These are phyloP conservation scores for Sherardia arvensis DNA, from an alignment of 257 asterid genomes.

Conservation along the genomic window DNA sequence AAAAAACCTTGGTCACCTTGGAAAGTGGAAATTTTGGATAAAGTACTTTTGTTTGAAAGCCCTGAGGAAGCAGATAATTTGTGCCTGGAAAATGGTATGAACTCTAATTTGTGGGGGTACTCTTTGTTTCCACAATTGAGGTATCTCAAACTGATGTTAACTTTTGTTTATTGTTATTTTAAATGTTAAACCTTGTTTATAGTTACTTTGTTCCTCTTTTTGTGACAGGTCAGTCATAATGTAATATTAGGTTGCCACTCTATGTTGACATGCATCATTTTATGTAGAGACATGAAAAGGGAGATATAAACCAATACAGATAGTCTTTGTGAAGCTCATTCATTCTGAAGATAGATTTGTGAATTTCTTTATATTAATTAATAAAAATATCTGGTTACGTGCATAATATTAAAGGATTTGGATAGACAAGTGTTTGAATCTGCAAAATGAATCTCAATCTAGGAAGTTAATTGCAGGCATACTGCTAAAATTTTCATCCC, in stretches of 20 bases:
- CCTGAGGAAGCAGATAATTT: slow-evolving; percentile 78
- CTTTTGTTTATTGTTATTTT: not conserved
- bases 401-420: not conserved
- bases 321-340: too few relatives aligned
- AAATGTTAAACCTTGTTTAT: not conserved
- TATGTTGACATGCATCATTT: not conserved
- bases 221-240: not conserved
- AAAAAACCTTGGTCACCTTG: slow-evolving; percentile 56
- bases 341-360: too few relatives aligned
- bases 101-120: slow-evolving; percentile 6
- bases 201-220: not conserved
- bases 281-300: not conserved
- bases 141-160: not conserved
- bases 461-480: not conserved
- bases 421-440: not conserved
- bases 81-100: slow-evolving; percentile 75
- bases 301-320: too few relatives aligned
- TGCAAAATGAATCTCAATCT: not conserved
- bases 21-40: slow-evolving; percentile 91
- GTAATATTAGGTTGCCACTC: not conserved
- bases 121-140: not conserved
- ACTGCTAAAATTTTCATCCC: not conserved
- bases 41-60: slow-evolving; percentile 65
- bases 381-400: too few relatives aligned
- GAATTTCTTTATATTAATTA: too few relatives aligned